Conservation (phyloP, 2,329 filamentous ascomycete species). For the Trichothecium roseum region DNA sequence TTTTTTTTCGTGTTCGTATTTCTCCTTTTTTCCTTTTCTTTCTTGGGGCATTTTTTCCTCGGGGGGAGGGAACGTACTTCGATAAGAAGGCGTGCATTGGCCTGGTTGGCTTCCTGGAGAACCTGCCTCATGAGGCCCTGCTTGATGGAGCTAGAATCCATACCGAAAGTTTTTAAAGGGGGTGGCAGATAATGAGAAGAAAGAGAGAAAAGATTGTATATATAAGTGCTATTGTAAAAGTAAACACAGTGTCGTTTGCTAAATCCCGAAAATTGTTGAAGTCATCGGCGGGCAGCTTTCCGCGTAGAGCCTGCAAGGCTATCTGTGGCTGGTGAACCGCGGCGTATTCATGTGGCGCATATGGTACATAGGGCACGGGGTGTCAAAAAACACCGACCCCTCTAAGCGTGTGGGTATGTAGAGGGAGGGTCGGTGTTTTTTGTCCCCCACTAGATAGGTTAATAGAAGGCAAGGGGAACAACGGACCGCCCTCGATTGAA, state of each 20-base stretch:
- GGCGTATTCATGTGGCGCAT: background rate
- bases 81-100: conserved; percentile 61
- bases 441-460: no score
- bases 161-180: conserved; percentile 18
- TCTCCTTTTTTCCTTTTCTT: no score
- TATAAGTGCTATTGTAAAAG: no score
- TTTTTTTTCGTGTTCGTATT: background rate
- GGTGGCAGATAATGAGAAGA: no score
- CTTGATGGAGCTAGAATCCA: conserved; percentile 51
- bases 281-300: background rate
- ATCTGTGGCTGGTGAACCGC: background rate
- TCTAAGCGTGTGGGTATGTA: no score
- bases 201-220: no score
- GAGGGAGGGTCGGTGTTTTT: no score
- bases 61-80: conserved; percentile 35
- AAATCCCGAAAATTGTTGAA: conserved; percentile 2
- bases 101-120: conserved; percentile 52
- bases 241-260: no score
- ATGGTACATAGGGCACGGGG: background rate
- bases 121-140: conserved; percentile 56
- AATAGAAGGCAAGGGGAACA: background rate
- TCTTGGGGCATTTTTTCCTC: background rate
- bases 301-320: background rate
- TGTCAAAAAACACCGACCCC: no score
- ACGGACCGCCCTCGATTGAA: no score